A percentile compares a stretch with the other conserved stretches of the same genome.
Conservation (phyloP, 495 filamentous ascomycete genomes). For the Daldinia caldariorum region DNA sequence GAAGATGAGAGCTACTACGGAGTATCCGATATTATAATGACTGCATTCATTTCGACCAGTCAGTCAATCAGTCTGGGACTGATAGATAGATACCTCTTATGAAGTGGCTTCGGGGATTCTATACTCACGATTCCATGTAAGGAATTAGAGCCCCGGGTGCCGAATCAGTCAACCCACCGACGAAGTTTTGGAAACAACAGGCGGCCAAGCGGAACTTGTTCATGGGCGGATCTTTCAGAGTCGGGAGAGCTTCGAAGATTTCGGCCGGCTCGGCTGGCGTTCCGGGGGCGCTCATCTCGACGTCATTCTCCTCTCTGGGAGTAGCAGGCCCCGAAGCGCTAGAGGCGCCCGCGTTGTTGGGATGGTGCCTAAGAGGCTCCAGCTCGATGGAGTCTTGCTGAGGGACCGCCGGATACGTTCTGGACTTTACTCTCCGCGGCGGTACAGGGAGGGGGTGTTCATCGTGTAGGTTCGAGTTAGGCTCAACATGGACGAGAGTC, state of each 20-base stretch:
- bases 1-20: constrained; percentile 81
- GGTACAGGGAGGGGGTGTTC: constrained; percentile 41
- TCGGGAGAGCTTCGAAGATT: constrained; percentile 57
- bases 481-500: constrained; percentile 47
- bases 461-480: constrained; percentile 28
- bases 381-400: constrained; percentile 51
- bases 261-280: constrained; percentile 52
- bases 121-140: constrained; percentile 67
- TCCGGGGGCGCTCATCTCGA: constrained; percentile 63
- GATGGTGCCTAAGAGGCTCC: constrained; percentile 33
- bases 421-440: constrained; percentile 50
- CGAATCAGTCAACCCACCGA: constrained; percentile 68
- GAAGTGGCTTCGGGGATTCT: not conserved
- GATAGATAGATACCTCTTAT: not conserved
- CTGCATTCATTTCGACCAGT: constrained; percentile 38
- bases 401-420: constrained; percentile 54
- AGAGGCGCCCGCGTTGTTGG: constrained; percentile 37
- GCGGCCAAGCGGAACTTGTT: constrained; percentile 59
- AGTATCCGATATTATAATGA: constrained; percentile 76
- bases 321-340: constrained; percentile 45
- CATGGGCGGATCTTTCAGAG: constrained; percentile 64
- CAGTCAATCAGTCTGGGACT: not conserved
- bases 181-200: constrained; percentile 63
- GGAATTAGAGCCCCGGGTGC: constrained; percentile 79
- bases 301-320: constrained; percentile 57